Evolutionary conservation across 495 filamentous ascomycete genomes (phyloP).

Genomic region (Tetracladium setigerum): DNA sequence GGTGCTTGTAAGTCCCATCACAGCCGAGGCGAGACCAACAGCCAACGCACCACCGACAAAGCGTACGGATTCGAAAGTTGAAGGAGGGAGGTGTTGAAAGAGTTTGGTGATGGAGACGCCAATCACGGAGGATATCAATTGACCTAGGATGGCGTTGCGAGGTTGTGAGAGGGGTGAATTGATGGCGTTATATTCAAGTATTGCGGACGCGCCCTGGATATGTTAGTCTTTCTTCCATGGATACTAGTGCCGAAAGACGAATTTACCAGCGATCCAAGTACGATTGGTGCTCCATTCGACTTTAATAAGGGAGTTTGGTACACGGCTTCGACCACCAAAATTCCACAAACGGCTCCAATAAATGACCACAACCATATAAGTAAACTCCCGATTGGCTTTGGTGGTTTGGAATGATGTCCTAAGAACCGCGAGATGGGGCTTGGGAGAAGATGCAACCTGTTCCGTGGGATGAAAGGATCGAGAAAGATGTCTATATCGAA

Average conservation of each 20-base stretch:
- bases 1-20: conserved; percentile 74
- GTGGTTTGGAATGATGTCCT: conserved; percentile 35
- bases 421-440: conserved; percentile 40
- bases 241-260: background rate
- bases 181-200: conserved; percentile 65
- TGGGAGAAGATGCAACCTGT: conserved; percentile 38
- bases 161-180: conserved; percentile 82
- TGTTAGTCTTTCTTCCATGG: conserved; percentile 3
- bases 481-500: conserved; percentile 61
- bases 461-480: conserved; percentile 51
- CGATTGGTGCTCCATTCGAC: conserved; percentile 32
- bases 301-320: conserved; percentile 30
- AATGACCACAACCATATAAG: conserved; percentile 42
- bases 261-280: conserved; percentile 45
- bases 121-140: conserved; percentile 57
- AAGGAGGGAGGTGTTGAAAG: conserved; percentile 47
- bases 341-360: conserved; percentile 43
- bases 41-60: conserved; percentile 65
- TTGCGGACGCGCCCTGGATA: conserved; percentile 64
- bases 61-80: conserved; percentile 42
- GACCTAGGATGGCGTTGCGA: conserved; percentile 66
- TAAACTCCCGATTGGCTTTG: conserved; percentile 37
- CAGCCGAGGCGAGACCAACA: conserved; percentile 57
- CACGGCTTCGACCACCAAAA: conserved; percentile 40
- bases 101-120: conserved; percentile 66